Evolutionary conservation across 163 green algal genomes (phyloP), one percentile per base, ranked within the genome.

Genomic region (Chloromonas sp.): DNA sequence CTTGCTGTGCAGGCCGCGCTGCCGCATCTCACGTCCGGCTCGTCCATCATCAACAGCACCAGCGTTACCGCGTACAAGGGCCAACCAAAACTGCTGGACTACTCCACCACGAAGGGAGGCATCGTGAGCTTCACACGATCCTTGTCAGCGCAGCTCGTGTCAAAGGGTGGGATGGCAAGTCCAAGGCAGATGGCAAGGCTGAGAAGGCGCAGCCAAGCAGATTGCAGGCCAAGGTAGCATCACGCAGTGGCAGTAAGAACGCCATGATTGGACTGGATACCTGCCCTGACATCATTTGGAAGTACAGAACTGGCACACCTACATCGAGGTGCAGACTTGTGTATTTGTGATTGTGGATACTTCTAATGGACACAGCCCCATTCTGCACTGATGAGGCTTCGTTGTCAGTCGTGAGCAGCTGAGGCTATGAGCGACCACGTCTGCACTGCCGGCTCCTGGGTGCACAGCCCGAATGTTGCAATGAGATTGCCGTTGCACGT

Each of bases 41-140:
- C 82, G 1, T 66, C 81, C 82, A 92, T 92, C 81, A 84, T 93
- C n/a, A 91, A 90, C 83, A 87, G 82, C 74, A 85, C 88, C 84
- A 88, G 82, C 36, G 81, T 93, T 66, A 87, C 82, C 60, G 85
- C 90, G 62, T 93, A 90, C 86, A 86, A 61, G 88, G 61, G 81
- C 14, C 14, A 78, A 1, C 61, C 62, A 1, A 58, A 85, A 58
- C 86, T 95, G 76, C 70, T 95, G 71, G 87, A 91, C 78, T 95
- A 95, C 84, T 84, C 83, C 11, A 85, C 86, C 60, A 93, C 92
- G 61, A 95, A 95, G 86, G 86, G 86, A 14, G 86, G 88, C 82
- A 92, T 92, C 87, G 85, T 89, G 11, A 81, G 84, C 36, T 90
- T 93, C 82, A 92, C 86, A 3, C 81, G 88, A 13, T 82, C 85